A percentile compares a stretch with the other conserved stretches of the same genome.
Conservation (phyloP, 2,329 filamentous ascomycete genomes). For the Chrysoporthe cubensis region DNA sequence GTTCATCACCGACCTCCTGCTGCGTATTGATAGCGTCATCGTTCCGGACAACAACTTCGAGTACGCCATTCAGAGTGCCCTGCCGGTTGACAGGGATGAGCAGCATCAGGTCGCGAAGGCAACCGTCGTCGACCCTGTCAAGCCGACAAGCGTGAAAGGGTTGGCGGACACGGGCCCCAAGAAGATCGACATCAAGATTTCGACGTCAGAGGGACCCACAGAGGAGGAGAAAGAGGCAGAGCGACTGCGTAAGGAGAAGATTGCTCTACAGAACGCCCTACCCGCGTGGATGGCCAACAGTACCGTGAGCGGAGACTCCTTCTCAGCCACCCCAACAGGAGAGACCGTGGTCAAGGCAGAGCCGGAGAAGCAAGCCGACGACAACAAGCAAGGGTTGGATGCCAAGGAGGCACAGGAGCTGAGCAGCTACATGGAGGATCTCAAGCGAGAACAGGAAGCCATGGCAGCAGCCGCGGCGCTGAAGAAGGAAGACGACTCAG, state of each 20-base stretch:
- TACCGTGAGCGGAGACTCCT: conserved; percentile 69
- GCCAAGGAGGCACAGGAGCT: conserved; percentile 61
- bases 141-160: conserved; percentile 72
- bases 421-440: conserved; percentile 68
- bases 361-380: conserved; percentile 53
- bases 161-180: conserved; percentile 68
- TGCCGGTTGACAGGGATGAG: conserved; percentile 68
- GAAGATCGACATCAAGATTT: conserved; percentile 72
- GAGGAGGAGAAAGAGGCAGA: conserved; percentile 70
- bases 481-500: conserved; percentile 50
- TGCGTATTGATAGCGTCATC: conserved; percentile 73
- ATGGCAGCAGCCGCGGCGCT: conserved; percentile 50
- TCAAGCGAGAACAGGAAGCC: conserved; percentile 51
- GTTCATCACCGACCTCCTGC: conserved; percentile 76
- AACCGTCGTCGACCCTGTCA: conserved; percentile 58
- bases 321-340: conserved; percentile 45
- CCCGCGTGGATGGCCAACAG: conserved; percentile 74
- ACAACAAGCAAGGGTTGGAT: conserved; percentile 41
- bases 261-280: conserved; percentile 70
- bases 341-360: conserved; percentile 42
- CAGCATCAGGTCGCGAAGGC: conserved; percentile 67
- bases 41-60: conserved; percentile 79
- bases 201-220: conserved; percentile 65
- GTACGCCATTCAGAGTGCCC: conserved; percentile 63
- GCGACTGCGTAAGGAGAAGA: conserved; percentile 65